Evolutionary conservation across 345 rosid genomes (phyloP).

Genomic region (Camelina laxa): DNA sequence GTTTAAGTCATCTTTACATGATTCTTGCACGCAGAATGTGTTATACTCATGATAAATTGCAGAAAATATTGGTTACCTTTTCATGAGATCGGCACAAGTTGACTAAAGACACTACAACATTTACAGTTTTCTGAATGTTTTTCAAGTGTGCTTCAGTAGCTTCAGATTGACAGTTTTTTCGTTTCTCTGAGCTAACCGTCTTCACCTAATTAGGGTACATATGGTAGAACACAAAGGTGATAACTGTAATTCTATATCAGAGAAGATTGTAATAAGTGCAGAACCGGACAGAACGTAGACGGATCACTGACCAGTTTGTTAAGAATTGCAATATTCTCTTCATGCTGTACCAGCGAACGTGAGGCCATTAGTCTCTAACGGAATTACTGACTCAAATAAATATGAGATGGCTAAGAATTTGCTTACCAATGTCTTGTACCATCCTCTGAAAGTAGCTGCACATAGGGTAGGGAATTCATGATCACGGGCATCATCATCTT

Average conservation of each 20-base stretch:
- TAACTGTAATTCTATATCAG: conserved; percentile 5
- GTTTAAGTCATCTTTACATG: conserved; percentile 20
- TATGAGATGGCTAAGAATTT: conserved; percentile 9
- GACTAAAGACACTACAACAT: conserved; percentile 73
- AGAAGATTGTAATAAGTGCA: background rate
- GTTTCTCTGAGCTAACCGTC: conserved; percentile 50
- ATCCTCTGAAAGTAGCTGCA: conserved; percentile 68
- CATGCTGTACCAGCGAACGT: conserved; percentile 59
- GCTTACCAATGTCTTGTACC: conserved; percentile 79
- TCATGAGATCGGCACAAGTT: conserved; percentile 68
- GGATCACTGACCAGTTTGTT: conserved; percentile 60
- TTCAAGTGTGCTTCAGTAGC: conserved; percentile 52
- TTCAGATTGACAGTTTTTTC: conserved; percentile 48
- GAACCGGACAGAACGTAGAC: conserved; percentile 8
- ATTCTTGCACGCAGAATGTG: background rate
- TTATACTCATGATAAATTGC: background rate
- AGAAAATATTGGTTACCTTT: conserved; percentile 53
- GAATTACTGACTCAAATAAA: background rate
- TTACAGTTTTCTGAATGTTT: conserved; percentile 60
- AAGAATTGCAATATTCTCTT: conserved; percentile 68
- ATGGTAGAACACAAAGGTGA: conserved; percentile 5
- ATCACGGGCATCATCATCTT: conserved; percentile 43
- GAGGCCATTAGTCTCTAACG: conserved; percentile 24
- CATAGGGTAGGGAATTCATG: conserved; percentile 64
- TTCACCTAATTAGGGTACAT: conserved; percentile 61